phyloP scores from a whole-genome alignment of 345 rosid species.

The Psidium friedrichsthalianum region DNA sequence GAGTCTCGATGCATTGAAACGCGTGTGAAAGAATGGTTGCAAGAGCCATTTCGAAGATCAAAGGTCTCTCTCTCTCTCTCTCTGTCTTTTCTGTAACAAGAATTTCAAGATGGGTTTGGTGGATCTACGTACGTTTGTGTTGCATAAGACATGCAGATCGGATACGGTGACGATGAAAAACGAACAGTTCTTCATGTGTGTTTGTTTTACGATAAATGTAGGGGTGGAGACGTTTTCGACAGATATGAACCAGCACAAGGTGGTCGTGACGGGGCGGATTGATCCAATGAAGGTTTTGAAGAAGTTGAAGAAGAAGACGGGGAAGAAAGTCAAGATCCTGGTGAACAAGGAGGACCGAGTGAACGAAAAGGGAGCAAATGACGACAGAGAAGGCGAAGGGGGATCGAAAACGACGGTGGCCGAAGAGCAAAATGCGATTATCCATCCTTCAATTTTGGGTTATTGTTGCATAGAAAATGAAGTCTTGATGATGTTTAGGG shows the following conservation, averaged over 20 bases:
- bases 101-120: not conserved
- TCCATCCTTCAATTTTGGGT: not conserved
- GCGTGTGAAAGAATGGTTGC: constrained; percentile 70
- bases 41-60: constrained; percentile 36
- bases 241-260: constrained; percentile 57
- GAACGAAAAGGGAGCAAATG: not conserved
- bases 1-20: constrained; percentile 64
- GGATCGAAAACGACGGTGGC: not conserved
- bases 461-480: constrained; percentile 9
- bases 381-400: not conserved
- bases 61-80: constrained; percentile 25
- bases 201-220: not conserved
- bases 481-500: constrained; percentile 37
- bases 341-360: constrained; percentile 6
- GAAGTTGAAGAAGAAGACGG: constrained; percentile 66
- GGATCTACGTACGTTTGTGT: not conserved
- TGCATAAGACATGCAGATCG: not conserved
- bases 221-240: constrained; percentile 65
- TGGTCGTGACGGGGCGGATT: constrained; percentile 40
- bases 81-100: not conserved
- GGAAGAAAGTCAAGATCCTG: constrained; percentile 38
- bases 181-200: not conserved
- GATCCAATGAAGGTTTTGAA: constrained; percentile 34
- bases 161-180: not conserved
- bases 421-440: not conserved